Evolutionary conservation across 805 yeast genomes (phyloP).

Genomic region (Ogataea polymorpha): DNA sequence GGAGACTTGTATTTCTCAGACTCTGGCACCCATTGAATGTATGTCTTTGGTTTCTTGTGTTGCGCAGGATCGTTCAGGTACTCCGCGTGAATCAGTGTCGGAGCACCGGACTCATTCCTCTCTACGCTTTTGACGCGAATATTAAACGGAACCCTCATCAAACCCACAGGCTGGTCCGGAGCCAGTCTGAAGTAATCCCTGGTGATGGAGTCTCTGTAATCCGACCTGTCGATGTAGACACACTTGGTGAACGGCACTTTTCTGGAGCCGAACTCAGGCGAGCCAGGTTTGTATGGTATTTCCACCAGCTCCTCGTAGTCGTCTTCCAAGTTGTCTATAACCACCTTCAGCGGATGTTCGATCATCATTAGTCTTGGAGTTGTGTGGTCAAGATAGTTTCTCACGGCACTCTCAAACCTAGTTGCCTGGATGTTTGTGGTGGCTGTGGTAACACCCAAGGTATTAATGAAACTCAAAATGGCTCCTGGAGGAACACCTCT

Average conservation of each 20-base stretch:
- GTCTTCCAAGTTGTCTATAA: conserved; percentile 76
- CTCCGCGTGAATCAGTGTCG: conserved; percentile 69
- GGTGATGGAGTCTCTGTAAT: conserved; percentile 66
- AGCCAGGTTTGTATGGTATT: conserved; percentile 89
- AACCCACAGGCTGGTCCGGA: conserved; percentile 92
- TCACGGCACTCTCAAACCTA: conserved; percentile 85
- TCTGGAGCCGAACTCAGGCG: conserved; percentile 70
- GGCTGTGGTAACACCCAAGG: conserved; percentile 94
- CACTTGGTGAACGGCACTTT: conserved; percentile 71
- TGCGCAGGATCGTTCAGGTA: conserved; percentile 63
- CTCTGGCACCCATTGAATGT: conserved; percentile 93
- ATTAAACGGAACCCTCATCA: conserved; percentile 85
- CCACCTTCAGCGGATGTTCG: conserved; percentile 79
- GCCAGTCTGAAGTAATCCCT: conserved; percentile 89
- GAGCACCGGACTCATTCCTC: conserved; percentile 57
- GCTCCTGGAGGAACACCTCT: conserved; percentile 99
- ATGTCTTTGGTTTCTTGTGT: conserved; percentile 86
- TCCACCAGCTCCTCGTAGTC: conserved; percentile 66
- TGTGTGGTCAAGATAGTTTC: conserved; percentile 82
- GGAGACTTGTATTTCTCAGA: conserved; percentile 60
- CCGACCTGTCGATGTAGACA: conserved; percentile 83
- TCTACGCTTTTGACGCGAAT: conserved; percentile 69
- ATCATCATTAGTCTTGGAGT: conserved; percentile 96
- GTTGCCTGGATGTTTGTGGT: conserved; percentile 87
- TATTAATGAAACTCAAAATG: conserved; percentile 85